Conservation (phyloP, 345 rosid genomes). For the Syzygium grande region DNA sequence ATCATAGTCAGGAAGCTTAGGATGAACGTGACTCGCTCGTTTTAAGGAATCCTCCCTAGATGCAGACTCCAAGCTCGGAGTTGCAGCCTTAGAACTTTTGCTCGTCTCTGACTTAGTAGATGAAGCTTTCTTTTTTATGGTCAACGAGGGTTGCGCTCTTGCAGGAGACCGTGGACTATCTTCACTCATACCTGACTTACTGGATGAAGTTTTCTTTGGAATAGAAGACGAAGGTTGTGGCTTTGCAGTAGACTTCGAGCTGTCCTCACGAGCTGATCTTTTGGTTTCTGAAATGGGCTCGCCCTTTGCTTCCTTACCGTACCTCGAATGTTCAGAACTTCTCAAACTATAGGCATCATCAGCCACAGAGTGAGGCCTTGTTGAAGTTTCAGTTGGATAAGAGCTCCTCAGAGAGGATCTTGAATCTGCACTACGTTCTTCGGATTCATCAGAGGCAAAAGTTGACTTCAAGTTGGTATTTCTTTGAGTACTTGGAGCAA, state of each 20-base stretch:
- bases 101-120: background rate
- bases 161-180: background rate
- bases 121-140: background rate
- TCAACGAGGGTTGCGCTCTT: background rate
- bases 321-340: background rate
- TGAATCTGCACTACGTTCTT: background rate
- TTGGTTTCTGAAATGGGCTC: background rate
- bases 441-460: constrained; percentile 7
- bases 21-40: constrained; percentile 47
- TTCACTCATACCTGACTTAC: background rate
- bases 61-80: background rate
- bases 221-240: background rate
- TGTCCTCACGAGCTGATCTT: background rate
- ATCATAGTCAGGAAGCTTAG: constrained; percentile 88
- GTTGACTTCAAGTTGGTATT: constrained; percentile 3
- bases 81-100: background rate
- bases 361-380: background rate
- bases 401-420: constrained; percentile 1
- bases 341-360: background rate
- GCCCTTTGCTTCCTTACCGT: background rate
- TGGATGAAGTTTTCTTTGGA: background rate
- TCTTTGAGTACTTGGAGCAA: background rate
- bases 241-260: background rate
- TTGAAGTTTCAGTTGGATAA: background rate
- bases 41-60: constrained; percentile 11